These are phyloP conservation scores for Fraxinus xanthoxyloides DNA, from an alignment of 305 asterid species.

Conservation along the genomic window DNA sequence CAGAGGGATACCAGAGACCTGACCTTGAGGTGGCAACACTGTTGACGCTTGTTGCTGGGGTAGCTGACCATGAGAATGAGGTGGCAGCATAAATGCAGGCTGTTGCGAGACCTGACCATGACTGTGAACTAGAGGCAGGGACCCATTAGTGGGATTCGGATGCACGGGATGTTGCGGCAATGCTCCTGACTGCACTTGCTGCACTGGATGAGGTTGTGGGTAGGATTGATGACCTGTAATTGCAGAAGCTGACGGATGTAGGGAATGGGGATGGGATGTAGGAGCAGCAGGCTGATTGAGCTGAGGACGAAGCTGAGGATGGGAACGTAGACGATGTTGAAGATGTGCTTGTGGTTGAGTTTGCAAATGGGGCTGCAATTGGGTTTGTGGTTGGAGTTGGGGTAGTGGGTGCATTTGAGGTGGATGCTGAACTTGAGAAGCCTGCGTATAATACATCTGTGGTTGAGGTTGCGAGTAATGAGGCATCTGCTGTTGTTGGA, in stretches of 20 bases:
- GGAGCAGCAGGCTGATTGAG: conserved; percentile 51
- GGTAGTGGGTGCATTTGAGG: conserved; percentile 34
- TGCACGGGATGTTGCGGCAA: conserved; percentile 47
- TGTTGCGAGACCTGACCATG: conserved; percentile 61
- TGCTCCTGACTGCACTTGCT: conserved; percentile 45
- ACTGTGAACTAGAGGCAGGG: conserved; percentile 46
- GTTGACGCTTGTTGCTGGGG: conserved; percentile 49
- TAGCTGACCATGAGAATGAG: conserved; percentile 46
- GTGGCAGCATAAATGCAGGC: conserved; percentile 51
- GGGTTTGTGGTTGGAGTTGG: conserved; percentile 15
- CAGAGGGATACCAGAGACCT: conserved; percentile 34
- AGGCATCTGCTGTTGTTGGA: conserved; percentile 47
- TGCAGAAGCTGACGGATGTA: conserved; percentile 46
- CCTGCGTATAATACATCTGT: conserved; percentile 39
- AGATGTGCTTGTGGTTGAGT: conserved; percentile 45
- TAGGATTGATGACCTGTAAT: conserved; percentile 68
- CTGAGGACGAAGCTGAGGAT: conserved; percentile 43
- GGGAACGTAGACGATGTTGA: conserved; percentile 41
- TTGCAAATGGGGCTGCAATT: conserved; percentile 42
- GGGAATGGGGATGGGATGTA: conserved; percentile 38
- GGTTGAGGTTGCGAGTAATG: conserved; percentile 51
- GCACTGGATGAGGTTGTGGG: conserved; percentile 57
- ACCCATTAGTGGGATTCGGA: conserved; percentile 39
- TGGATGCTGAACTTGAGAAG: conserved; percentile 38
- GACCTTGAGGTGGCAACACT: conserved; percentile 48